A percentile compares a stretch with the other conserved stretches of the same genome.
These are phyloP conservation scores for Symbiotaphrina buchneri DNA, from an alignment of 495 filamentous ascomycete genomes.

Conservation along the genomic window DNA sequence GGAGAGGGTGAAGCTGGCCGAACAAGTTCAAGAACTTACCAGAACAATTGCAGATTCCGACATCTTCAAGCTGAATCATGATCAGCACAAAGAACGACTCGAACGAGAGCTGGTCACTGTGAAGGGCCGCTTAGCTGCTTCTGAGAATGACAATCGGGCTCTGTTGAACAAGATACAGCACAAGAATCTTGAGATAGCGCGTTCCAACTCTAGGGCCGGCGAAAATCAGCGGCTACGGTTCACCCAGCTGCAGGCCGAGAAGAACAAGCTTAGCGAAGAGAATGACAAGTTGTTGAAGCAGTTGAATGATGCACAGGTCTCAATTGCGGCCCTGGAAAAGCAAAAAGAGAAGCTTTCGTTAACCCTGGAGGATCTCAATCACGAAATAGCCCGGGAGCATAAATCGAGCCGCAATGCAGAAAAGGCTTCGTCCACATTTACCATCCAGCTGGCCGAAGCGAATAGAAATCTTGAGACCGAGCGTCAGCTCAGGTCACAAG, in stretches of 20 bases:
- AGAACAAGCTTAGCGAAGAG: slow-evolving; percentile 64
- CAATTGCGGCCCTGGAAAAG: slow-evolving; percentile 74
- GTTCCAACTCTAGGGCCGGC: slow-evolving; percentile 66
- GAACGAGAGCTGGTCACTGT: slow-evolving; percentile 85
- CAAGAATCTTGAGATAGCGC: slow-evolving; percentile 89
- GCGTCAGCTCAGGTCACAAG: slow-evolving; percentile 61
- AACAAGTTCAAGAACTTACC: slow-evolving; percentile 58
- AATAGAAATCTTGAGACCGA: slow-evolving; percentile 85
- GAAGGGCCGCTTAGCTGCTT: slow-evolving; percentile 74
- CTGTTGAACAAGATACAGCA: slow-evolving; percentile 92
- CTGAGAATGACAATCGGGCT: slow-evolving; percentile 92
- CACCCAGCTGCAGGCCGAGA: slow-evolving; percentile 58
- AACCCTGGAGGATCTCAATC: slow-evolving; percentile 78
- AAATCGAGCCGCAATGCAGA: slow-evolving; percentile 82
- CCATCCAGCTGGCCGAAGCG: slow-evolving; percentile 66
- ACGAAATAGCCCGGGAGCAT: slow-evolving; percentile 78
- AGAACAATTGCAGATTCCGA: slow-evolving; percentile 74
- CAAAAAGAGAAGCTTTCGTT: slow-evolving; percentile 87
- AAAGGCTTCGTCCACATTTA: slow-evolving; percentile 63
- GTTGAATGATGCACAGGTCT: slow-evolving; percentile 69
- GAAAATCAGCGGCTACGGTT: slow-evolving; percentile 70
- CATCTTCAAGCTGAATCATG: slow-evolving; percentile 63
- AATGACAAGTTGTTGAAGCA: slow-evolving; percentile 62
- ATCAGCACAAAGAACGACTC: slow-evolving; percentile 80
- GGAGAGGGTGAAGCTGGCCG: slow-evolving; percentile 50